Conservation (phyloP, 192 early-diverging fungal species). For the Gamsiella multidivaricata region DNA sequence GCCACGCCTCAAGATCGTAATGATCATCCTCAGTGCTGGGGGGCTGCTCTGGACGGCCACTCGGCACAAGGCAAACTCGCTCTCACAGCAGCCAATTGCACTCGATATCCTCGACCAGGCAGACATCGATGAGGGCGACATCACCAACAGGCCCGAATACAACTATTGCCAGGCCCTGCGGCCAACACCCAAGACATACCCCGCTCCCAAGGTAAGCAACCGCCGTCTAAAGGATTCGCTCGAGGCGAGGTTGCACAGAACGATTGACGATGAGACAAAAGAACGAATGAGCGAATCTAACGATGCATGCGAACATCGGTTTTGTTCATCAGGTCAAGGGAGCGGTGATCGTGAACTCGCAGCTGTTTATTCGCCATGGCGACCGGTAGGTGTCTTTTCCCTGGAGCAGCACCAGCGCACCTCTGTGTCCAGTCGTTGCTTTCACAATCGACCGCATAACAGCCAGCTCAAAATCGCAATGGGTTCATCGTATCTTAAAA, state of each 20-base stretch:
- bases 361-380: conserved; percentile 51
- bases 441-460: too few species aligned
- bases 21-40: conserved; percentile 24
- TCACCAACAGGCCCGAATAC: not conserved
- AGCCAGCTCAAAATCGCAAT: too few species aligned
- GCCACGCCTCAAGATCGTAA: conserved; percentile 2
- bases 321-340: conserved; percentile 13
- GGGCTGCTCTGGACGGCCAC: conserved; percentile 18
- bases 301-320: not conserved
- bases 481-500: too few species aligned
- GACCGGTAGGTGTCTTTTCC: conserved; percentile 25
- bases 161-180: conserved; percentile 44
- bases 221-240: too few species aligned
- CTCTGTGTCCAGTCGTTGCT: too few species aligned
- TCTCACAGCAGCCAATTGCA: conserved; percentile 4
- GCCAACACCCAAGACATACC: conserved; percentile 22
- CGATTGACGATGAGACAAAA: too few species aligned
- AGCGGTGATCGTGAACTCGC: conserved; percentile 17
- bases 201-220: conserved; percentile 21
- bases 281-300: not conserved
- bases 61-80: not conserved
- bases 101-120: conserved; percentile 14
- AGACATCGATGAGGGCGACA: not conserved
- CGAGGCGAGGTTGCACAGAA: too few species aligned
- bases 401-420: too few species aligned